Evolutionary conservation across 139 green algal species (phyloP), one percentile per base, ranked within the genome.

Genomic region (Limnomonas spitsbergensis): DNA sequence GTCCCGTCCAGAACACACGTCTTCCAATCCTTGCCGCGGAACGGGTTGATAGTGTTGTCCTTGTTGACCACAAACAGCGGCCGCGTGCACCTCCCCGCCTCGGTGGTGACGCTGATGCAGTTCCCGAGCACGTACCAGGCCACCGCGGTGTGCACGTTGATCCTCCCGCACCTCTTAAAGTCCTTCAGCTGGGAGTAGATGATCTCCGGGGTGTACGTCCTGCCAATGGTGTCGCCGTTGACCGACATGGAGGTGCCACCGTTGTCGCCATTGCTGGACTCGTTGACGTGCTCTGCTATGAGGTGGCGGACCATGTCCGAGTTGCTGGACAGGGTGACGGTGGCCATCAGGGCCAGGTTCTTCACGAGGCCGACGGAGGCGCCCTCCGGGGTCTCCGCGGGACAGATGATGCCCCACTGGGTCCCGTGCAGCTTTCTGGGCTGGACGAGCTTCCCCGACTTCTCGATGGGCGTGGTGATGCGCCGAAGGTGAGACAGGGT

Each of bases 381-480:
- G 14, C 89, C 89, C 70, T 93, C 89, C 0, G 89, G 88, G 0
- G 39, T 76, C 73, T 91, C 86, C 0, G 84, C 80, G 27, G 89
- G 89, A 77, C 89, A 93, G n/a, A 92, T 85, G 73, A 89, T 87
- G 26, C 89, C 89, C 88, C 88, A 92, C 38, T 91, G 86, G 0
- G 77, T 54, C 32, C 31, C 87, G 86, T 92, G 84, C 75, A 93
- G 84, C 81, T 90, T 84, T 20, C 81, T 76, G 6, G 89, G 89
- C 82, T 91, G 89, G 2, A 47, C 36, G 0, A 79, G 39, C 73
- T 80, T 79, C 39, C 27, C 39, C 27, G 27, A 38, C 74, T 77
- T 76, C 20, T 81, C 89, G 36, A 93, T 89, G 9, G 40, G 39
- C 26, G 40, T 66, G 40, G 7, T 67, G 9, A 78, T 38, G 24